Base-by-base conservation (phyloP, 257 asterid genomes). In the Nicotiana tabacum region DNA sequence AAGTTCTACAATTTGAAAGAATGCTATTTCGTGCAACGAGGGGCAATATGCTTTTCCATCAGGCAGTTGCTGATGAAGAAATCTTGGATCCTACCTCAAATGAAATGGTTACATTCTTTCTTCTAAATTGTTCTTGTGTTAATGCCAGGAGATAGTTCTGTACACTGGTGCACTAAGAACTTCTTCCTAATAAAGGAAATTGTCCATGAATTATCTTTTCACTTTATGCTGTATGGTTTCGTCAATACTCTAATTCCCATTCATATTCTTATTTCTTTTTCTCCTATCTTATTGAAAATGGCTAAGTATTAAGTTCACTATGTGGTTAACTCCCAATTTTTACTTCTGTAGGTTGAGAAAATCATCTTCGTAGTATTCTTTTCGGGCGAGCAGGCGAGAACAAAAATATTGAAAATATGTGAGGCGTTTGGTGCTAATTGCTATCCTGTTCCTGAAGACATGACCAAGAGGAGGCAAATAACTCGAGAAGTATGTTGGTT, bases 301-400 rank as follows among this genome's bases (percentile, higher is more conserved):
- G 29, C 16, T 46, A n/a, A 33, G 46, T 33, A 55, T 60, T 57
- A 82, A 60, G 66, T 84, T 56, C 82, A 57, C 57, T 74, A 53
- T 17, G 56, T 21, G 60, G 67, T 83, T 88, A 69, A 74, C 70
- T 35, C 82, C 29, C 61, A 81, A 37, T 57, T 82, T 48, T 86
- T 90, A 66, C 43, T 82, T 87, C 81, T 93, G 91, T 96, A 96
- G 99, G 97, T 94, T 80, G 98, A 93, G 92, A 94, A 96, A 89
- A 90, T 88, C 82, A 92, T 96, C 83, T 96, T 96, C 88, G 91
- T 96, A 81, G 97, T 95, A 74, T 96, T 95, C 96, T 96, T 93
- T 95, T 96, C 99, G 57, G 98, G 99, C 12, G 99, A 95, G 91
- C 99, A 95, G 85, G 99, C 97, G 60, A 94, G 98, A 83, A 90